Base-by-base conservation (phyloP, 1,139 yeast species). In the Eremothecium gossypii region DNA sequence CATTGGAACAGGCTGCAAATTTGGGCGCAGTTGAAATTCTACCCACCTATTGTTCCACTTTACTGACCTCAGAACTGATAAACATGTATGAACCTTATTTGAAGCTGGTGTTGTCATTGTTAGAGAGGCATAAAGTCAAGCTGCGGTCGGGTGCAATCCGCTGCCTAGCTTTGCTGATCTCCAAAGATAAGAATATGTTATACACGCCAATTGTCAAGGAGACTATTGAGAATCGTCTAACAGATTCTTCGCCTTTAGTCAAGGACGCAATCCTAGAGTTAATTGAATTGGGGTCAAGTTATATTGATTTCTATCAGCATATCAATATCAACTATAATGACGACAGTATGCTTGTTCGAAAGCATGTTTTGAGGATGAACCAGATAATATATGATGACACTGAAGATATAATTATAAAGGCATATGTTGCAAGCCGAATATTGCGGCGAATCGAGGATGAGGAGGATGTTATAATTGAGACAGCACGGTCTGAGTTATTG, bases 181-280 rank as follows among this genome's bases (percentile, higher is more conserved):
- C 69, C n/a, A 67, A 67, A 28, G 81, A 81, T 41, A 69, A 77
- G 1, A 51, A 63, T 0, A 60, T 83, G 29, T 59, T 83, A 34
- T 58, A 69, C 1, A 63, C 73, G 1, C 70, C 76, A 0, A 63
- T 65, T 20, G 71, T 84, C 4, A 78, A 73, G 48, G 65, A 64
- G 7, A 69, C 82, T 0, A 65, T 85, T 4, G 66, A 77, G 1
- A 65, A 61, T 8, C 64, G 79, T 40, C 62, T 85, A 31, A 61
- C 57, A 5, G 91, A 83, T 49, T 55, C 69, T 1, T 82, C 89
- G 1, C 76, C 94, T 0, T 71, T 79, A 42, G 91, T 85, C 0
- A 70, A 87, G 46, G 89, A 82, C 54, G 84, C 94, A 0, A 79
- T 79, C 1, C 64, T 85, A 26, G 94, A 84, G 36, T 67, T 86